Conservation (phyloP, 2,329 filamentous ascomycete genomes). For the Magnaporthiopsis rhizophila region DNA sequence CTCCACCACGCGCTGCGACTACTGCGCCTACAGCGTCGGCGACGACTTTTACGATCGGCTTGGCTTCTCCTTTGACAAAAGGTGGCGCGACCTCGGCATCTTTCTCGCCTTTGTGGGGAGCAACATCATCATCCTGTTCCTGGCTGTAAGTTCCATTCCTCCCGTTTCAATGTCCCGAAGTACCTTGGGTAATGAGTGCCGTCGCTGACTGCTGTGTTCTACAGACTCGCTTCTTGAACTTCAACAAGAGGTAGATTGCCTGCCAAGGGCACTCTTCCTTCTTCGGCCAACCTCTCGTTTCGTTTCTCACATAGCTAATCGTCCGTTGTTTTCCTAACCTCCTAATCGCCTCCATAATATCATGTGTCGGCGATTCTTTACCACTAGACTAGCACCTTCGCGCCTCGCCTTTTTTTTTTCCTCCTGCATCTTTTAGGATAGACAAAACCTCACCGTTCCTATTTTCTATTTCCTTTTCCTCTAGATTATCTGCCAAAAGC, state of each 20-base stretch:
- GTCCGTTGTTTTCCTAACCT: neutral
- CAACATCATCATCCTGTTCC: constrained; percentile 58
- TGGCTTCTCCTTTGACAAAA: constrained; percentile 54
- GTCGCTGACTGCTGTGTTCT: constrained; percentile 7
- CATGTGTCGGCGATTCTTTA: neutral
- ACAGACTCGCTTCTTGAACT: constrained; percentile 45
- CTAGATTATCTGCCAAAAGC: too few relatives aligned
- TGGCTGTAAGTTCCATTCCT: constrained; percentile 35
- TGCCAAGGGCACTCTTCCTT: neutral
- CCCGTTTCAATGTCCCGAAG: neutral
- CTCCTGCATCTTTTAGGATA: neutral
- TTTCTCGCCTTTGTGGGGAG: constrained; percentile 67
- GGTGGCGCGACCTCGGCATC: constrained; percentile 82
- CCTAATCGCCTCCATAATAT: neutral
- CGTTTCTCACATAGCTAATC: neutral
- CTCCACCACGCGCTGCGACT: constrained; percentile 59
- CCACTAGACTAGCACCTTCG: neutral
- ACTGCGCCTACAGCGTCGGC: constrained; percentile 74
- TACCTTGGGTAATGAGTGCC: too few relatives aligned
- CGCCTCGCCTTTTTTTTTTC: neutral
- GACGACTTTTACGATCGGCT: constrained; percentile 71
- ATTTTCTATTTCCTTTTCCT: neutral
- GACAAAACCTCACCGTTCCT: neutral
- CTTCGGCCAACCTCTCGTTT: neutral
- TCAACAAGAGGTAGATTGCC: constrained; percentile 35